Conservation (phyloP, 805 yeast species). For the Teunomyces atbi region DNA sequence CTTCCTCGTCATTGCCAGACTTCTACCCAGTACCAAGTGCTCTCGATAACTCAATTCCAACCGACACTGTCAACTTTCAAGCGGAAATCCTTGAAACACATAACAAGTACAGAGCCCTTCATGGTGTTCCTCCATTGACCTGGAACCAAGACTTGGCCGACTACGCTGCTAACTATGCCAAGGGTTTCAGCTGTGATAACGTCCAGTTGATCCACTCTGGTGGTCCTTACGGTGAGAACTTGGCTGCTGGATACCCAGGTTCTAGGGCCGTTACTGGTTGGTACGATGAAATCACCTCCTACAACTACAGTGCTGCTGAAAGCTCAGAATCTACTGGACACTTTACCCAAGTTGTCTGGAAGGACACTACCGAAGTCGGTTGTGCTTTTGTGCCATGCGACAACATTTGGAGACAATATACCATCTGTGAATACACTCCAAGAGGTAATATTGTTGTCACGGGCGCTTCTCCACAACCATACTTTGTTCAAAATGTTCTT, state of each 20-base stretch:
- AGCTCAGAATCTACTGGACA: slow-evolving; percentile 62
- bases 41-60: slow-evolving; percentile 11
- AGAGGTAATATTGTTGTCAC: slow-evolving; percentile 52
- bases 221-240: slow-evolving; percentile 73
- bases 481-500: slow-evolving; percentile 45
- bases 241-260: slow-evolving; percentile 57
- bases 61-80: slow-evolving; percentile 15
- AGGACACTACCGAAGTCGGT: slow-evolving; percentile 56
- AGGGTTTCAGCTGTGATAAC: slow-evolving; percentile 50
- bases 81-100: slow-evolving; percentile 33
- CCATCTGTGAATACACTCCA: slow-evolving; percentile 67
- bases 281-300: slow-evolving; percentile 63
- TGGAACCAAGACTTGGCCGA: slow-evolving; percentile 36
- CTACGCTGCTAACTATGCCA: slow-evolving; percentile 41
- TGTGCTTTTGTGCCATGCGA: slow-evolving; percentile 57
- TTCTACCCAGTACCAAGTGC: slow-evolving; percentile 8
- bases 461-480: slow-evolving; percentile 25
- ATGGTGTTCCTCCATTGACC: slow-evolving; percentile 23
- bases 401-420: slow-evolving; percentile 53
- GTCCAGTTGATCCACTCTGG: slow-evolving; percentile 63
- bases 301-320: slow-evolving; percentile 54
- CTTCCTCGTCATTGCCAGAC: slow-evolving; percentile 8
- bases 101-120: slow-evolving; percentile 36
- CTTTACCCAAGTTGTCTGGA: slow-evolving; percentile 79
- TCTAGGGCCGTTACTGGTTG: slow-evolving; percentile 67